phyloP scores from a whole-genome alignment of 1,139 yeast species.

The Casaregolazyma suthepensis region DNA sequence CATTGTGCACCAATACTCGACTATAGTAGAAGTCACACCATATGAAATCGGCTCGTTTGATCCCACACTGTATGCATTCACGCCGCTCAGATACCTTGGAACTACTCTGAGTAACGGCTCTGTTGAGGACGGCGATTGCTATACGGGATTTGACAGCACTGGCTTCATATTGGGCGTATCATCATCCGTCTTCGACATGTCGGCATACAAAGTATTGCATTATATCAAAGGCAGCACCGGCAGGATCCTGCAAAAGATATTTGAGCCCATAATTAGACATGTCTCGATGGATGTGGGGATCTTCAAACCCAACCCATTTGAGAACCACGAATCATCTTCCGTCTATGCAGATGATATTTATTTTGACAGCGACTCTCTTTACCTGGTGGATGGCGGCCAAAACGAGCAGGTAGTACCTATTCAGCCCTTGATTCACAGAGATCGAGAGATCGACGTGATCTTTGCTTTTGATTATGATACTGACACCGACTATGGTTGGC shows the following conservation, averaged over 20 bases:
- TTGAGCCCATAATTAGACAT: conserved; percentile 12
- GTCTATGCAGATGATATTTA: conserved; percentile 8
- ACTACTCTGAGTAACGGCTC: conserved; percentile 55
- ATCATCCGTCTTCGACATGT: conserved; percentile 62
- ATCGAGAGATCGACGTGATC: conserved; percentile 68
- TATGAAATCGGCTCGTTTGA: conserved; percentile 89
- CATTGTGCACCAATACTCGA: conserved; percentile 55
- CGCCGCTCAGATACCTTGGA: conserved; percentile 67
- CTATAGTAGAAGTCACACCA: conserved; percentile 73
- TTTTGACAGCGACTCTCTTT: conserved; percentile 41
- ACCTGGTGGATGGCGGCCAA: conserved; percentile 86
- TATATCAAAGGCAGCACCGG: conserved; percentile 9
- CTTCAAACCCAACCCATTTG: conserved; percentile 68
- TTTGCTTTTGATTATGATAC: conserved; percentile 86
- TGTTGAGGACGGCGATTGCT: conserved; percentile 36
- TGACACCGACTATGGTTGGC: conserved; percentile 64
- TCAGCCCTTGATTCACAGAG: conserved; percentile 65
- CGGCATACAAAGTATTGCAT: conserved; percentile 6
- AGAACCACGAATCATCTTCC: conserved; percentile 15
- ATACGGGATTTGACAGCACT: conserved; percentile 67
- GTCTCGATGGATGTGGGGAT: conserved; percentile 56
- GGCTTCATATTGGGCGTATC: conserved; percentile 76
- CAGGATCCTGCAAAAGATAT: conserved; percentile 32
- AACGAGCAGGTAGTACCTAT: conserved; percentile 76
- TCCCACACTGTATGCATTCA: conserved; percentile 61